Evolutionary conservation across 2,329 filamentous ascomycete species (phyloP).

Genomic region (Thyridium curvatum): DNA sequence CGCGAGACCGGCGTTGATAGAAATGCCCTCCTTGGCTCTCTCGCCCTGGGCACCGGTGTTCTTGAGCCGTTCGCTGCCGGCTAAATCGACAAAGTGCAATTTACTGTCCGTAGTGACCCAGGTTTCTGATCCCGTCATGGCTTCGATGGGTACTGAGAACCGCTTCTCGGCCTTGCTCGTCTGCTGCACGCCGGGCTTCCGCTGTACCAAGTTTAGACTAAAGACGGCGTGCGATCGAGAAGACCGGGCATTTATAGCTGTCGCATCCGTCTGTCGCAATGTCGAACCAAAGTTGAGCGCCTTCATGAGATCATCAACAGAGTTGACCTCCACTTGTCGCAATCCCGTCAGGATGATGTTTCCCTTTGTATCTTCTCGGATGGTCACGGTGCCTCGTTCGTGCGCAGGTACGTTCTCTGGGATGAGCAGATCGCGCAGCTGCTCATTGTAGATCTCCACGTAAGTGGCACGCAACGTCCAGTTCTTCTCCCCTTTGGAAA

Average conservation of each 20-base stretch:
- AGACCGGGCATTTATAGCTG: slow-evolving; percentile 94
- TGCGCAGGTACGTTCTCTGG: slow-evolving; percentile 62
- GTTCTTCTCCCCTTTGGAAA: slow-evolving; percentile 62
- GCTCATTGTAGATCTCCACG: slow-evolving; percentile 97
- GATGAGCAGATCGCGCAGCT: slow-evolving; percentile 81
- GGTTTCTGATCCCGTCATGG: slow-evolving; percentile 61
- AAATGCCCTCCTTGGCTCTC: slow-evolving; percentile 91
- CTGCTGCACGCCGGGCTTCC: slow-evolving; percentile 53
- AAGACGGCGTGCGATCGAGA: slow-evolving; percentile 97
- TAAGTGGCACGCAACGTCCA: slow-evolving; percentile 95
- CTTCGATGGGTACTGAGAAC: slow-evolving; percentile 78
- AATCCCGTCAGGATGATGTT: slow-evolving; percentile 91
- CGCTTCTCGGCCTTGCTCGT: slow-evolving; percentile 68
- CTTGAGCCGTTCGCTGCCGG: slow-evolving; percentile 92
- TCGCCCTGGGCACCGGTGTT: slow-evolving; percentile 96
- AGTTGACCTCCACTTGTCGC: slow-evolving; percentile 82
- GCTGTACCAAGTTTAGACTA: slow-evolving; percentile 86
- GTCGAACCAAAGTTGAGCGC: slow-evolving; percentile 88
- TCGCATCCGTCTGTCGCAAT: slow-evolving; percentile 94
- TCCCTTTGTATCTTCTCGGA: slow-evolving; percentile 89
- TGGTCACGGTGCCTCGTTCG: slow-evolving; percentile 77
- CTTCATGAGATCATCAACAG: slow-evolving; percentile 81
- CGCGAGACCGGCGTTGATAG: slow-evolving; percentile 93
- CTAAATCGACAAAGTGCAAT: slow-evolving; percentile 95
- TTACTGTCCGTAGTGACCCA: slow-evolving; percentile 93